These are phyloP conservation scores for Pichia sp. DNA, from an alignment of 1,139 yeast genomes.

Conservation along the genomic window DNA sequence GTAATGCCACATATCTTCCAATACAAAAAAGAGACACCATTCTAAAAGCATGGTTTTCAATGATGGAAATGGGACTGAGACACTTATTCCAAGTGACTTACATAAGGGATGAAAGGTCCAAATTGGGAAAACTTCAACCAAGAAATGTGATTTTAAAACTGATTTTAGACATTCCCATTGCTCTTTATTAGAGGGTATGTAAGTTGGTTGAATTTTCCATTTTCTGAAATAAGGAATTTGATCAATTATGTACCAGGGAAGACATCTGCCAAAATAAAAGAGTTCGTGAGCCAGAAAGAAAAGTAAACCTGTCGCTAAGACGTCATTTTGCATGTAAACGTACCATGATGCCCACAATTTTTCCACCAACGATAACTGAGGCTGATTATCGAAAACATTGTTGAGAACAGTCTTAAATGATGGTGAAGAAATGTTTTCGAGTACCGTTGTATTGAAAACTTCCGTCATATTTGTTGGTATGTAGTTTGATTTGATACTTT, in stretches of 20 bases:
- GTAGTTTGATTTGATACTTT: neutral
- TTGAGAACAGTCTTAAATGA: slow-evolving; percentile 27
- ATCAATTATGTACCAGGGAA: slow-evolving; percentile 86
- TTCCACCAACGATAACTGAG: slow-evolving; percentile 43
- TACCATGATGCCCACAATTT: slow-evolving; percentile 78
- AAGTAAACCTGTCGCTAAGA: slow-evolving; percentile 75
- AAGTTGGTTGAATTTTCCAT: slow-evolving; percentile 78
- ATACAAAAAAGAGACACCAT: slow-evolving; percentile 64
- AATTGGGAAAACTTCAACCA: slow-evolving; percentile 92
- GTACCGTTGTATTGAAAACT: slow-evolving; percentile 23
- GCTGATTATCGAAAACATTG: slow-evolving; percentile 29
- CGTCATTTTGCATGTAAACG: slow-evolving; percentile 65
- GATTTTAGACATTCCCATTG: slow-evolving; percentile 90
- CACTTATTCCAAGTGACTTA: slow-evolving; percentile 62
- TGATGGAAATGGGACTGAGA: slow-evolving; percentile 80
- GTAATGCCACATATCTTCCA: slow-evolving; percentile 96
- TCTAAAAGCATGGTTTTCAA: slow-evolving; percentile 52
- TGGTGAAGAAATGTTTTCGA: slow-evolving; percentile 16
- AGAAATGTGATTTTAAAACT: slow-evolving; percentile 75
- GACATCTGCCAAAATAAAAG: slow-evolving; percentile 76
- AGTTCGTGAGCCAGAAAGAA: slow-evolving; percentile 72
- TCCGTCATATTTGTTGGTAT: slow-evolving; percentile 19
- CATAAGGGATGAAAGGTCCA: slow-evolving; percentile 96
- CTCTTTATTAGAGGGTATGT: slow-evolving; percentile 70
- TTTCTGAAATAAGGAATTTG: slow-evolving; percentile 64